Evolutionary conservation across 352 stramenopile genomes (phyloP).

Genomic region (Globisporangium apiculatum): DNA sequence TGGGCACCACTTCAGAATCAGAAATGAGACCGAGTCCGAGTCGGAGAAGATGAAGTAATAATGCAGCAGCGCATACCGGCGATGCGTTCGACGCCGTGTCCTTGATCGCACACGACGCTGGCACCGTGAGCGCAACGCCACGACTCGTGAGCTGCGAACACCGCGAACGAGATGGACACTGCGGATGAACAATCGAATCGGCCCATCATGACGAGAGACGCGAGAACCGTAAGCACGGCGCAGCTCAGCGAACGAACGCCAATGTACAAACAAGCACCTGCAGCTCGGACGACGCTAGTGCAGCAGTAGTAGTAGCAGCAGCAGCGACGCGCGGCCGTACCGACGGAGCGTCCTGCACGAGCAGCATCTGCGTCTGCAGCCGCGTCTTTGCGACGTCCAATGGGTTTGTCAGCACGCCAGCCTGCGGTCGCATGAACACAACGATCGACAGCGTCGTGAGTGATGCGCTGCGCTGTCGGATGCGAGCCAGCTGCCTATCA

Average conservation of each 20-base stretch:
- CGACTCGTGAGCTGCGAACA: constrained; percentile 67
- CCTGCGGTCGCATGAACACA: constrained; percentile 17
- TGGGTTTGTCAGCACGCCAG: constrained; percentile 91
- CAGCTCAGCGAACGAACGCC: neutral
- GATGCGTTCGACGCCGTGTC: constrained; percentile 15
- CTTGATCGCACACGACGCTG: constrained; percentile 47
- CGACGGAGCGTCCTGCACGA: constrained; percentile 49
- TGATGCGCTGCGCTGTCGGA: neutral
- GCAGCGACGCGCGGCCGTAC: constrained; percentile 28
- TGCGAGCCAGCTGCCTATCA: neutral
- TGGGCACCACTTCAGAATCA: neutral
- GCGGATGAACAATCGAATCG: constrained; percentile 26
- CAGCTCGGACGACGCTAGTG: constrained; percentile 14
- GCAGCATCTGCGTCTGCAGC: constrained; percentile 92
- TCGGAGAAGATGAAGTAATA: neutral
- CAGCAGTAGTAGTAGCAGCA: constrained; percentile 20
- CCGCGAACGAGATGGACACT: constrained; percentile 68
- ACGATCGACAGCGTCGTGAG: neutral
- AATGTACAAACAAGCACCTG: constrained; percentile 22
- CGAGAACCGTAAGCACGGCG: constrained; percentile 1
- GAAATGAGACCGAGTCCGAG: neutral
- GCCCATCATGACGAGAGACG: neutral
- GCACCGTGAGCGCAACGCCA: constrained; percentile 55
- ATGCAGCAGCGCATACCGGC: neutral
- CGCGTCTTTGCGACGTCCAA: constrained; percentile 98